These are phyloP conservation scores for Trametes meyenii DNA, from an alignment of 768 basidiomycete species.

Conservation along the genomic window DNA sequence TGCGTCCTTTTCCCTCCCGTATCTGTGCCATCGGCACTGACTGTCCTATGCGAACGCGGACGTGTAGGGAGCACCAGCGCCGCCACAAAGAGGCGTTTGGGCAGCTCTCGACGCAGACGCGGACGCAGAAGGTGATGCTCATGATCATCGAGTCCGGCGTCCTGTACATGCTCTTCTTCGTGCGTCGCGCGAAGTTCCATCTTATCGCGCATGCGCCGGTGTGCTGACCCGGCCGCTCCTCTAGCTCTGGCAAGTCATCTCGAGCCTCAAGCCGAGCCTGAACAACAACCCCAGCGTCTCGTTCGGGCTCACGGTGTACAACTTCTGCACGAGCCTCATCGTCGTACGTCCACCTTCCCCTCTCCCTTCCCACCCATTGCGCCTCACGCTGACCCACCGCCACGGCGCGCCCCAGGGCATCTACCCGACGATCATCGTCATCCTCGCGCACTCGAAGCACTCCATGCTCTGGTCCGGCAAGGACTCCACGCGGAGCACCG, in stretches of 20 bases:
- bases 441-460: conserved; percentile 25
- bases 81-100: conserved; percentile 2
- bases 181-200: conserved; percentile 6
- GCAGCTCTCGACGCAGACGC: conserved; percentile 10
- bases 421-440: conserved; percentile 28
- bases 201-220: background rate
- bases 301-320: conserved; percentile 24
- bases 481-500: too few relatives aligned
- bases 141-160: conserved; percentile 30
- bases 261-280: conserved; percentile 16
- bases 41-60: background rate
- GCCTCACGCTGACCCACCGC: too few relatives aligned
- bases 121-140: conserved; percentile 20
- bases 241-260: conserved; percentile 2
- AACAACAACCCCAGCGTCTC: conserved; percentile 1
- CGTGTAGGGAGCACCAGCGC: conserved; percentile 5
- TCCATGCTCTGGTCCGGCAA: background rate
- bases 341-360: conserved; percentile 19
- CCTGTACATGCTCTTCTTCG: conserved; percentile 31
- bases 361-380: background rate
- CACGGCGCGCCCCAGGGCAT: conserved; percentile 26
- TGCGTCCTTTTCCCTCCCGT: background rate
- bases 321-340: conserved; percentile 25
- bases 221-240: too few relatives aligned
- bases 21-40: background rate